Percentiles rank a stretch among this genome's conserved stretches.
phyloP scores from a whole-genome alignment of 768 basidiomycete genomes.

The Tulasnella calospora region DNA sequence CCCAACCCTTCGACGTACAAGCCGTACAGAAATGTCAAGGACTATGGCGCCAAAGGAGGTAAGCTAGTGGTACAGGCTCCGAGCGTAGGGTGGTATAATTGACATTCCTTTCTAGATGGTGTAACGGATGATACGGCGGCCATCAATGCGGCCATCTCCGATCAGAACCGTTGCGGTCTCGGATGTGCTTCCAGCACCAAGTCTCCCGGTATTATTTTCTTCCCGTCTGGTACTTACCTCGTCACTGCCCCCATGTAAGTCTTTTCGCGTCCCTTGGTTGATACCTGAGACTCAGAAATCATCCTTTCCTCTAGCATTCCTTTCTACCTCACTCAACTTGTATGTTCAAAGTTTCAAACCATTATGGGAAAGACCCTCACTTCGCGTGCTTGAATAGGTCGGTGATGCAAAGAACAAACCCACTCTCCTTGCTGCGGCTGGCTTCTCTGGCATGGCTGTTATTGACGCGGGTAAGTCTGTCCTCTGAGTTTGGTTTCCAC shows the following conservation, averaged over 20 bases:
- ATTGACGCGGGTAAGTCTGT: slow-evolving; percentile 25
- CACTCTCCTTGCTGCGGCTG: slow-evolving; percentile 21
- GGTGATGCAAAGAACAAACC: slow-evolving; percentile 14
- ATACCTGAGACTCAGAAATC: not conserved
- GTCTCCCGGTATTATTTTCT: slow-evolving; percentile 29
- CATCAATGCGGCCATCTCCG: slow-evolving; percentile 28
- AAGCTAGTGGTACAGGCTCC: not conserved
- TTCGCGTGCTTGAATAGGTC: not conserved
- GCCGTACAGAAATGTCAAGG: slow-evolving; percentile 29
- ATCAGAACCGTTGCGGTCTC: slow-evolving; percentile 25
- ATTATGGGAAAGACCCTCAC: not conserved
- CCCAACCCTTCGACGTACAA: slow-evolving; percentile 25
- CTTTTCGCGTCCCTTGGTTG: not conserved
- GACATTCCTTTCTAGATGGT: slow-evolving; percentile 22
- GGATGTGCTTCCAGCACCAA: slow-evolving; percentile 24
- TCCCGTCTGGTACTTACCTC: slow-evolving; percentile 28
- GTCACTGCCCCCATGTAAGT: slow-evolving; percentile 18
- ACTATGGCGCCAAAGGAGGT: slow-evolving; percentile 27
- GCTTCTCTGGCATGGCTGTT: slow-evolving; percentile 23
- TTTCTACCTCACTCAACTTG: slow-evolving; percentile 26
- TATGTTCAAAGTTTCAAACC: not conserved
- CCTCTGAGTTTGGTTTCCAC: not conserved
- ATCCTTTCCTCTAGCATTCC: slow-evolving; percentile 7
- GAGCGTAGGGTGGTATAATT: not conserved
- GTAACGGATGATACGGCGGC: slow-evolving; percentile 30